Percentiles rank a stretch among this genome's conserved stretches.
Evolutionary conservation across 108 stramenopile species (phyloP).

Genomic region (Cyclotella cryptica): DNA sequence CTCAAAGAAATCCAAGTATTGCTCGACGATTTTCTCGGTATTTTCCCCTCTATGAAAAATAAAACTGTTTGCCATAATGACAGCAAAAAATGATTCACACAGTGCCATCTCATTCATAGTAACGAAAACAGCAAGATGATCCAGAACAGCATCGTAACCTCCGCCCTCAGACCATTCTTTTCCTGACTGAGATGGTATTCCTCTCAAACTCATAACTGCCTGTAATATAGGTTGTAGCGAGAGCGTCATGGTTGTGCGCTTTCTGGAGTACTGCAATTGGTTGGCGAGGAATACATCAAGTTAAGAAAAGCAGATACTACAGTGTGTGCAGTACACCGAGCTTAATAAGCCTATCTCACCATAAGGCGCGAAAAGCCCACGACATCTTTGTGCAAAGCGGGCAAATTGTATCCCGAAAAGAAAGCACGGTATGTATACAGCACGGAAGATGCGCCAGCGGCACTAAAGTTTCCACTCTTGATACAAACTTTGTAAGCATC

Average conservation of each 20-base stretch:
- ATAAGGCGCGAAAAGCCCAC: not conserved
- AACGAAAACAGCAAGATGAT: not conserved
- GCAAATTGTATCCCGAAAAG: constrained; percentile 6
- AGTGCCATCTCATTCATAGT: constrained; percentile 5
- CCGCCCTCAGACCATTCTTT: not conserved
- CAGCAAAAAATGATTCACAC: constrained; percentile 1
- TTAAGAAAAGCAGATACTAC: not conserved
- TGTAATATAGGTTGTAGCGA: constrained; percentile 2
- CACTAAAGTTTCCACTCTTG: constrained; percentile 1
- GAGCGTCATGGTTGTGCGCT: not conserved
- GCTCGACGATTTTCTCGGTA: not conserved
- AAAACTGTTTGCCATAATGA: constrained; percentile 15
- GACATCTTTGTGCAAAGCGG: not conserved
- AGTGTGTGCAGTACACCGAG: not conserved
- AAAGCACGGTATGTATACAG: constrained; percentile 7
- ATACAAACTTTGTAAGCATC: constrained; percentile 9
- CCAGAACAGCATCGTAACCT: not conserved
- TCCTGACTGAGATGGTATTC: not conserved
- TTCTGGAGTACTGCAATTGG: not conserved
- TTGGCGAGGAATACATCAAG: not conserved
- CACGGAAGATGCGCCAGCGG: not conserved
- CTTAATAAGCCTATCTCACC: not conserved
- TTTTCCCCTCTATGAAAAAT: constrained; percentile 12
- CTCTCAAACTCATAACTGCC: not conserved
- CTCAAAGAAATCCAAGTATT: constrained; percentile 6